A percentile compares a stretch with the other conserved stretches of the same genome.
These are phyloP conservation scores for Colletotrichum tropicicola DNA, from an alignment of 2,329 filamentous ascomycete genomes.

Conservation along the genomic window DNA sequence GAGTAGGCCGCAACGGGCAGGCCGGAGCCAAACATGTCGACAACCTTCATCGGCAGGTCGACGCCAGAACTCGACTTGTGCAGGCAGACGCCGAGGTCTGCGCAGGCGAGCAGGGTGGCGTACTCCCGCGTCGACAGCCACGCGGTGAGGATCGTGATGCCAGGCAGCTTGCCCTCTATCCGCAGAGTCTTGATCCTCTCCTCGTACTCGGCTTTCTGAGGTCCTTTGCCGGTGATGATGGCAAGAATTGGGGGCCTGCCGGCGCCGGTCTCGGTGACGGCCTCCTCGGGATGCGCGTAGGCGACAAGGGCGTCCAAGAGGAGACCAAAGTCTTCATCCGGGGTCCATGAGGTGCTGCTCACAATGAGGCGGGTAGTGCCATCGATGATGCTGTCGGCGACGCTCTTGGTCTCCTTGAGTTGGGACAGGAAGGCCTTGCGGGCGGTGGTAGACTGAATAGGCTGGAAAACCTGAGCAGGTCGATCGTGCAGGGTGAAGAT, in stretches of 20 bases:
- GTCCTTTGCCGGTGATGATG: constrained; percentile 95
- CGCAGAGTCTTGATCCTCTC: constrained; percentile 70
- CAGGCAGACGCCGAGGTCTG: constrained; percentile 89
- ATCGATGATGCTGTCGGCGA: constrained; percentile 66
- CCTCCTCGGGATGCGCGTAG: constrained; percentile 66
- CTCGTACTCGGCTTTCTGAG: constrained; percentile 81
- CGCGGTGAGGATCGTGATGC: constrained; percentile 79
- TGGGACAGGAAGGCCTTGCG: constrained; percentile 68
- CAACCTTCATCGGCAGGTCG: constrained; percentile 98
- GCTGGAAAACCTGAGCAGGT: constrained; percentile 83
- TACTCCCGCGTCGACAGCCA: constrained; percentile 90
- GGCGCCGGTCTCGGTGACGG: constrained; percentile 43
- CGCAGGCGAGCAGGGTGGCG: constrained; percentile 81
- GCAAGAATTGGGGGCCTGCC: constrained; percentile 69
- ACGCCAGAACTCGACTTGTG: constrained; percentile 95
- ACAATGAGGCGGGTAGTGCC: constrained; percentile 77
- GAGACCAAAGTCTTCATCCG: constrained; percentile 93
- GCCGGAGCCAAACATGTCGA: constrained; percentile 98
- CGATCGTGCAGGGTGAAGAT: constrained; percentile 85
- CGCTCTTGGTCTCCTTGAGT: constrained; percentile 70
- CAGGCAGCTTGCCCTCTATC: constrained; percentile 68
- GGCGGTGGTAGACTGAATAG: constrained; percentile 58
- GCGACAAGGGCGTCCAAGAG: constrained; percentile 82
- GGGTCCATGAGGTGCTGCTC: constrained; percentile 96
- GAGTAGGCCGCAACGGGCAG: constrained; percentile 90